A percentile compares a stretch with the other conserved stretches of the same genome.
These are phyloP conservation scores for Calocybe gambosa DNA, from an alignment of 1,284 basidiomycete genomes.

Conservation along the genomic window DNA sequence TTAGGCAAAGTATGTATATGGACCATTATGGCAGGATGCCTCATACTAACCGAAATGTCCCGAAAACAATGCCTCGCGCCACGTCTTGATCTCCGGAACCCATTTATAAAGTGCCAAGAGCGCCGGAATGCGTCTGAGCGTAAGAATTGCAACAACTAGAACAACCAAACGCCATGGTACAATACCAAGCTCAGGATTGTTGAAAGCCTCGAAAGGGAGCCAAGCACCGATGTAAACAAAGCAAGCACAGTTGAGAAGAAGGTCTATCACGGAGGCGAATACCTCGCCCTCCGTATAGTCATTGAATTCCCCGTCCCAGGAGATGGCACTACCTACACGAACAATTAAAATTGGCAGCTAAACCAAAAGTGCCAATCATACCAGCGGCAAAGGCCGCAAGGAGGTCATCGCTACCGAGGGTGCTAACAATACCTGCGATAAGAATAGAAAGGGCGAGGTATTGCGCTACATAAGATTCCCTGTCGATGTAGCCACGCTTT, in stretches of 20 bases:
- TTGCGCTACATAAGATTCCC: conserved; percentile 88
- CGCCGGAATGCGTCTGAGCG: conserved; percentile 72
- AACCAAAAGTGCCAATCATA: conserved; percentile 15
- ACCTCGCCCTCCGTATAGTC: conserved; percentile 77
- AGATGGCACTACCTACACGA: conserved; percentile 73
- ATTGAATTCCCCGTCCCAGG: conserved; percentile 94
- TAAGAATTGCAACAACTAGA: conserved; percentile 61
- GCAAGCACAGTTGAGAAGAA: conserved; percentile 77
- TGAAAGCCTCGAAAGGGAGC: conserved; percentile 75
- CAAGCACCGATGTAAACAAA: conserved; percentile 92
- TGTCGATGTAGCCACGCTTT: conserved; percentile 73
- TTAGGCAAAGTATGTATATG: conserved; percentile 1
- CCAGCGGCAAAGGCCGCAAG: conserved; percentile 92
- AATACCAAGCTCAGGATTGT: conserved; percentile 57
- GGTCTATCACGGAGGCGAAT: conserved; percentile 87
- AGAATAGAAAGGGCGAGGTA: conserved; percentile 83
- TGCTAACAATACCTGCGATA: conserved; percentile 71
- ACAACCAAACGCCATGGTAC: conserved; percentile 69
- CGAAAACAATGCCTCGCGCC: conserved; percentile 75
- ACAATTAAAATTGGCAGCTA: not conserved
- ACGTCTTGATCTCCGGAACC: conserved; percentile 79
- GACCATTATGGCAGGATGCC: no score
- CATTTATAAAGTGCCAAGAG: conserved; percentile 71
- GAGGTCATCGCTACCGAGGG: conserved; percentile 82
- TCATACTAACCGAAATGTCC: conserved; percentile 75